Percentiles rank a stretch among this genome's conserved stretches.
Conservation (phyloP, 805 yeast genomes). For the Yarrowia yakushimensis region DNA sequence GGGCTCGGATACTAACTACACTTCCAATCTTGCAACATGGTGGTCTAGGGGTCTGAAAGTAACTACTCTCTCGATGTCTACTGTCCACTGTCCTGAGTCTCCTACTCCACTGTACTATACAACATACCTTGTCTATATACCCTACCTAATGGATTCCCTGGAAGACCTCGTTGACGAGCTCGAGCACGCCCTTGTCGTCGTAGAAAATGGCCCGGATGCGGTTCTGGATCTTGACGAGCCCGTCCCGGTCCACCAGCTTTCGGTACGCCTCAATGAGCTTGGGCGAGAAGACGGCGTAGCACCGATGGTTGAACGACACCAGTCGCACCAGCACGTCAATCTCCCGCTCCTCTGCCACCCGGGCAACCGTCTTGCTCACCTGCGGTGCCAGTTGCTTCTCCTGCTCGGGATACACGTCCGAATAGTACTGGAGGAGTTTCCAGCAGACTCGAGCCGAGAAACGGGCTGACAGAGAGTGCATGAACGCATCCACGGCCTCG, state of each 20-base stretch:
- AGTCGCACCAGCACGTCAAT: slow-evolving; percentile 70
- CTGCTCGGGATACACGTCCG: slow-evolving; percentile 34
- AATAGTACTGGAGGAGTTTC: slow-evolving; percentile 65
- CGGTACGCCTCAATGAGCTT: slow-evolving; percentile 54
- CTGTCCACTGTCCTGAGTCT: too few relatives aligned
- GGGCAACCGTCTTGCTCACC: slow-evolving; percentile 32
- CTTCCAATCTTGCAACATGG: too few relatives aligned
- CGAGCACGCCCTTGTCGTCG: slow-evolving; percentile 35
- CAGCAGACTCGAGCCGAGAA: slow-evolving; percentile 79
- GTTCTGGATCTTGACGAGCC: slow-evolving; percentile 64
- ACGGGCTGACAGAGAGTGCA: slow-evolving; percentile 63
- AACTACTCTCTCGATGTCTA: too few relatives aligned
- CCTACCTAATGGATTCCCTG: slow-evolving; percentile 28
- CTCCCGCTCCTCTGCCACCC: slow-evolving; percentile 37
- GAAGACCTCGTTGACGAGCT: slow-evolving; percentile 33
- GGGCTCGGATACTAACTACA: too few relatives aligned
- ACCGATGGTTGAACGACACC: slow-evolving; percentile 96
- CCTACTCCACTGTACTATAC: neutral
- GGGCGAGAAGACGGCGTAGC: slow-evolving; percentile 92
- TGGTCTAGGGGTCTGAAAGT: too few relatives aligned
- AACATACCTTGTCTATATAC: slow-evolving; percentile 11
- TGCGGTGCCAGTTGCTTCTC: slow-evolving; percentile 41
- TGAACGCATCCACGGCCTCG: slow-evolving; percentile 84
- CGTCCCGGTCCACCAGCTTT: slow-evolving; percentile 68
- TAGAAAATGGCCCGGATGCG: slow-evolving; percentile 37